Percentiles rank a stretch among this genome's conserved stretches.
Conservation (phyloP, 2,329 filamentous ascomycete genomes). For the Ophiostoma triangulosporum region DNA sequence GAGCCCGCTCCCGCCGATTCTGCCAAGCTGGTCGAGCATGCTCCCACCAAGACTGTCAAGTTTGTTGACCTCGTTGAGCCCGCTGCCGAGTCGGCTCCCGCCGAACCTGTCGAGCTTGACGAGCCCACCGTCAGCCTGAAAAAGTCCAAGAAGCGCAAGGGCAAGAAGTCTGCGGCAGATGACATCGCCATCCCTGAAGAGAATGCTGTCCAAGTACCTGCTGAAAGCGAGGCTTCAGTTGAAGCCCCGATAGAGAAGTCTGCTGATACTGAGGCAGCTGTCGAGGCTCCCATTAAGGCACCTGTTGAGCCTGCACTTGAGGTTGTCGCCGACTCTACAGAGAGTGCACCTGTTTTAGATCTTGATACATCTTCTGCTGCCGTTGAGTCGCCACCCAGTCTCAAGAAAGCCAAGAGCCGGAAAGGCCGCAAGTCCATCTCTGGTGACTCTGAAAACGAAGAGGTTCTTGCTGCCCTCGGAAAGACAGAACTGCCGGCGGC, state of each 20-base stretch:
- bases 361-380: neutral
- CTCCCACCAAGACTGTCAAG: neutral
- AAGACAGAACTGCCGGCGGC: neutral
- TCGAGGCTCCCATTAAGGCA: neutral
- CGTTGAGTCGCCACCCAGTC: neutral
- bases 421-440: neutral
- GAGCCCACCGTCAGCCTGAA: neutral
- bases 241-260: neutral
- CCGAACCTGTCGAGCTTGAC: neutral
- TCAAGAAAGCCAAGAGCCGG: neutral
- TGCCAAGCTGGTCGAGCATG: neutral
- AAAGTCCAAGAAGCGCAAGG: slow-evolving; percentile 1
- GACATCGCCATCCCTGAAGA: neutral
- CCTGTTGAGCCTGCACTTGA: neutral
- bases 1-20: too few species aligned
- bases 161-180: neutral
- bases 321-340: neutral
- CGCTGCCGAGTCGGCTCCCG: neutral
- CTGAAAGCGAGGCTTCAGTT: neutral
- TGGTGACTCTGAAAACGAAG: neutral
- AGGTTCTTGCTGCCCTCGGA: neutral
- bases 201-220: neutral
- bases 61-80: neutral
- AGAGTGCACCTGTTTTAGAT: too few species aligned
- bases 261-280: neutral